phyloP scores from a whole-genome alignment of 2,329 filamentous ascomycete genomes.

The Hypocrella siamensis region DNA sequence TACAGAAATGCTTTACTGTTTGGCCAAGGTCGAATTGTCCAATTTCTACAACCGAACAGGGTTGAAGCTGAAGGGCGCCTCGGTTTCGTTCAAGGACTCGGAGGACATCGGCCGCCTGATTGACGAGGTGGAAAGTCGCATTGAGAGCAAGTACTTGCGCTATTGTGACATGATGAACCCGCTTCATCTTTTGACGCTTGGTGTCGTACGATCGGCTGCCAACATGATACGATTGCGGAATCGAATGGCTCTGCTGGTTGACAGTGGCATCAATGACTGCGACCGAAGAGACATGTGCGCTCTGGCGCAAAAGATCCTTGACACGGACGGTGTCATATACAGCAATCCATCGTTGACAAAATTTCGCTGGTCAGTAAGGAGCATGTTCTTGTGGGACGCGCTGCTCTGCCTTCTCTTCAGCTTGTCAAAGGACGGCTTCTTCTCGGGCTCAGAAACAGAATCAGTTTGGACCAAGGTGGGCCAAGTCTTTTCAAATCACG shows the following conservation, averaged over 20 bases:
- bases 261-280: constrained; percentile 10
- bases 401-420: constrained; percentile 15
- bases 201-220: constrained; percentile 11
- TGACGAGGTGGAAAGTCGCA: constrained; percentile 21
- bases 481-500: constrained; percentile 13
- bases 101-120: constrained; percentile 16
- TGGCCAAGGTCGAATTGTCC: constrained; percentile 9
- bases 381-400: constrained; percentile 19
- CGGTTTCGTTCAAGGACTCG: constrained; percentile 5
- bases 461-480: constrained; percentile 11
- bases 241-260: constrained; percentile 8
- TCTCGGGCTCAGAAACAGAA: constrained; percentile 6
- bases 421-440: constrained; percentile 9
- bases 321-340: constrained; percentile 16
- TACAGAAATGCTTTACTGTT: constrained; percentile 21
- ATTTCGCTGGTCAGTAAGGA: constrained; percentile 15
- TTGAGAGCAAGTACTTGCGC: constrained; percentile 25
- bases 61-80: constrained; percentile 1
- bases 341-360: constrained; percentile 8
- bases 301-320: constrained; percentile 20
- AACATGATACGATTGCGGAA: constrained; percentile 10
- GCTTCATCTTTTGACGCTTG: constrained; percentile 16
- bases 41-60: constrained; percentile 2
- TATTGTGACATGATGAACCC: constrained; percentile 26
- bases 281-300: constrained; percentile 11